Base-by-base conservation (phyloP, 192 early-diverging fungal species). In the Mortierella hygrophila region DNA sequence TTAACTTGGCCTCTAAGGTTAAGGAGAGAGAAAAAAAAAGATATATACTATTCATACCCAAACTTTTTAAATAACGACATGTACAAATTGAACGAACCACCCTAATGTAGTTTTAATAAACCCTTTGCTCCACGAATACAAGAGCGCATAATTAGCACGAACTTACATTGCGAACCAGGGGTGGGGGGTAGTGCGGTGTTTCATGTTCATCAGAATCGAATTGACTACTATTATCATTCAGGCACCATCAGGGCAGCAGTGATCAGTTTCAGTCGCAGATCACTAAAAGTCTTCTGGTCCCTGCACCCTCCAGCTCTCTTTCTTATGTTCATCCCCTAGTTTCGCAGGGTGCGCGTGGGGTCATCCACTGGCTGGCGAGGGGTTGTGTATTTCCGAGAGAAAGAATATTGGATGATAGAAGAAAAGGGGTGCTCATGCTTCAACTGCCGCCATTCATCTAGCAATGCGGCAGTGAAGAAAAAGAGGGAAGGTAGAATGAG, bases 61-160 rank as follows among this genome's bases (percentile, higher is more conserved):
- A 9, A 26, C 26, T 46, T 46, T 44, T 44, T 44, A 11, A 32
- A 52, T 65, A 32, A 65, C 1, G 0, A 11, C 29, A 65, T 65
- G 60, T 65, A 65, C 29, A 32, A 26, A 26, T n/a, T 60, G n/a
- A 60, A 60, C 11, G 29, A 65, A 26, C n/a, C 55, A 54, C 55
- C 60, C 29, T 65, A 65, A 65, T 65, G 60, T 65, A 46, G 57
- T 60, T 26, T 26, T 60, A 60, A n/a, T 60, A 60, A 60, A n/a
- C 54, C 54, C 7, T 4, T 23, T 8, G 23, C 54, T 55, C 18
- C 16, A 54, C 20, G 54, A 20, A 3, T 46, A 11, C 44, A 46
- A 46, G 44, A 46, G 44, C 38, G 38, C 38, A 40, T 40, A 40
- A 6, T 40, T 40, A 40, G 38, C 49, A 52, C 18, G 18, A 52